Conservation (phyloP, 768 basidiomycete genomes). For the Coprinopsis cinerea region DNA sequence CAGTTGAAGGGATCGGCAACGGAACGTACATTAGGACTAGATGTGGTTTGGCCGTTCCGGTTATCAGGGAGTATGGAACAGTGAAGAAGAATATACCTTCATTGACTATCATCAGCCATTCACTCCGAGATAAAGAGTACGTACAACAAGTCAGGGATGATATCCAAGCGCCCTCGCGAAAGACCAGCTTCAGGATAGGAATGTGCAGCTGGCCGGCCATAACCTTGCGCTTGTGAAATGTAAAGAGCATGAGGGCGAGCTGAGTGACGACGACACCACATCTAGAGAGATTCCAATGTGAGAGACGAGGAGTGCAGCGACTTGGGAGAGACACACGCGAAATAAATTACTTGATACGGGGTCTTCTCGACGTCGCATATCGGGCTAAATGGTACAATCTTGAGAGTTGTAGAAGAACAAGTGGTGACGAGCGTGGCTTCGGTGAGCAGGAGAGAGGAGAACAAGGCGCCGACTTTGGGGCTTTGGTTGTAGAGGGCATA, state of each 20-base stretch:
- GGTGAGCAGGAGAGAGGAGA: slow-evolving; percentile 5
- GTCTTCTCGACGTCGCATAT: slow-evolving; percentile 6
- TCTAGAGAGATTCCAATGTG: background rate
- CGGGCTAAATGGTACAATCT: slow-evolving; percentile 4
- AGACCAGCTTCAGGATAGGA: slow-evolving; percentile 5
- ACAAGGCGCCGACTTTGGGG: slow-evolving; percentile 6
- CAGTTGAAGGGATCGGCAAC: background rate
- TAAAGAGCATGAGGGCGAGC: slow-evolving; percentile 4
- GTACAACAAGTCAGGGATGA: slow-evolving; percentile 4
- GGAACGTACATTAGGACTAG: slow-evolving; percentile 4
- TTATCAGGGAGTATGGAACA: slow-evolving; percentile 8
- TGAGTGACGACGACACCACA: slow-evolving; percentile 4
- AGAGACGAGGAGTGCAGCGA: background rate
- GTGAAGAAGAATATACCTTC: slow-evolving; percentile 2
- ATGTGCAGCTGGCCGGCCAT: slow-evolving; percentile 6
- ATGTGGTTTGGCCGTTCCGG: slow-evolving; percentile 4
- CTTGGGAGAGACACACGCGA: background rate
- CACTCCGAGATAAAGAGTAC: background rate
- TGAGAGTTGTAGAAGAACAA: slow-evolving; percentile 4
- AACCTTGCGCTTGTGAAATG: slow-evolving; percentile 4
- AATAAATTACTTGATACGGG: slow-evolving; percentile 5
- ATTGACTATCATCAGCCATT: background rate
- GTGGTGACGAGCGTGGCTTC: slow-evolving; percentile 11
- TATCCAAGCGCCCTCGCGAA: slow-evolving; percentile 8
- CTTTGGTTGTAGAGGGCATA: slow-evolving; percentile 10